Percentiles rank a stretch among this genome's conserved stretches.
phyloP scores from a whole-genome alignment of 179 eudicot genomes.

The Patellifolia procumbens region DNA sequence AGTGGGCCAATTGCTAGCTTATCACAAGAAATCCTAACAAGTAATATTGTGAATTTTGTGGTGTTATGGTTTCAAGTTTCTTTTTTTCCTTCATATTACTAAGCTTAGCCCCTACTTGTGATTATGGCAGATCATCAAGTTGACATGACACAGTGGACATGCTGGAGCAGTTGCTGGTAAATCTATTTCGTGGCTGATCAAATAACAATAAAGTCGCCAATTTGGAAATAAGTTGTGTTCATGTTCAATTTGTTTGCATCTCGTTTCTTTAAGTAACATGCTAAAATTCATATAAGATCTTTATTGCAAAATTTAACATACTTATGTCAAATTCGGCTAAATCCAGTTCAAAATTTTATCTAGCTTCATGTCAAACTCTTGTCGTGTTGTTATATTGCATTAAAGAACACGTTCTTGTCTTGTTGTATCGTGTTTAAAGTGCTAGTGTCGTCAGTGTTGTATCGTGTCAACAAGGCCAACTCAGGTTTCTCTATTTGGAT shows the following conservation, averaged over 20 bases:
- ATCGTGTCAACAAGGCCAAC: background rate
- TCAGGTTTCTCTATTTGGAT: background rate
- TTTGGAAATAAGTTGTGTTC: background rate
- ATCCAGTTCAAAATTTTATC: background rate
- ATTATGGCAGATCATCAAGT: constrained; percentile 48
- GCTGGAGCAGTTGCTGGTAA: constrained; percentile 69
- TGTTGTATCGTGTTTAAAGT: background rate
- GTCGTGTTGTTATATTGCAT: too few species aligned
- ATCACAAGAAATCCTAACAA: too few species aligned
- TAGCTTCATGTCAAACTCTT: background rate
- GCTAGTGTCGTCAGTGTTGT: background rate
- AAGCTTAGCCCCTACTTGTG: background rate
- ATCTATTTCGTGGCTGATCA: background rate
- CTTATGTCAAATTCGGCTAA: background rate
- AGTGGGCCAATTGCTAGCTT: too few species aligned
- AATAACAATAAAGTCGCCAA: background rate
- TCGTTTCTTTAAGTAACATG: background rate
- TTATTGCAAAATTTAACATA: background rate
- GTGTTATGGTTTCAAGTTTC: too few species aligned
- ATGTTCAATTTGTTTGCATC: background rate
- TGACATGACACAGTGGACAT: constrained; percentile 37
- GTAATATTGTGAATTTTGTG: too few species aligned
- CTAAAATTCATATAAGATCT: too few species aligned
- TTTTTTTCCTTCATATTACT: too few species aligned
- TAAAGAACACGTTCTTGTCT: too few species aligned